phyloP scores from a whole-genome alignment of 768 basidiomycete genomes.

The Mrakia hoshinonis region DNA sequence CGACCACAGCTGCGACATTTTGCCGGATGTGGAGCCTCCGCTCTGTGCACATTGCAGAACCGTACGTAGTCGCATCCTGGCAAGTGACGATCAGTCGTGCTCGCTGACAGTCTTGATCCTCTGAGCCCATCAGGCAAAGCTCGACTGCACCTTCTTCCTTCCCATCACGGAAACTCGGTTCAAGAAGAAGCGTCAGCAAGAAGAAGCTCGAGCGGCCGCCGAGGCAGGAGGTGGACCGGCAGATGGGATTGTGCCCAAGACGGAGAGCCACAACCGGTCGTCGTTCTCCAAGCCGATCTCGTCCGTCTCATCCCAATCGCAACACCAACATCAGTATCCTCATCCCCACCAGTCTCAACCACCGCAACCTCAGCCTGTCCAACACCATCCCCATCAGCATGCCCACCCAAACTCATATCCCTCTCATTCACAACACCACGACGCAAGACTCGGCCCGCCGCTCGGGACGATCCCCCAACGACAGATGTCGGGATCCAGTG shows the following conservation, averaged over 20 bases:
- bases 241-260: too few species aligned
- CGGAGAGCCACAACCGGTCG: background rate
- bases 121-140: background rate
- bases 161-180: slow-evolving; percentile 98
- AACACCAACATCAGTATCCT: background rate
- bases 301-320: background rate
- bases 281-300: background rate
- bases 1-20: slow-evolving; percentile 59
- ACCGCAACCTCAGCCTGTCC: background rate
- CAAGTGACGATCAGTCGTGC: too few species aligned
- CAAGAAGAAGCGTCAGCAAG: slow-evolving; percentile 86
- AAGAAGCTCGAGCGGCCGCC: slow-evolving; percentile 45
- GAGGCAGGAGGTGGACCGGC: slow-evolving; percentile 29
- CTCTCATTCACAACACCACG: background rate
- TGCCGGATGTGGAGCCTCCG: slow-evolving; percentile 54
- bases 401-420: background rate
- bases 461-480: background rate
- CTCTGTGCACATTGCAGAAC: slow-evolving; percentile 63
- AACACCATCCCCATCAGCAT: background rate
- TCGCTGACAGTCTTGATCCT: background rate
- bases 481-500: slow-evolving; percentile 8
- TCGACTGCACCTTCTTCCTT: slow-evolving; percentile 50
- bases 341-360: background rate
- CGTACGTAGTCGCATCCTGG: slow-evolving; percentile 83
- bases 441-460: background rate